Evolutionary conservation across 768 basidiomycete genomes (phyloP).

Genomic region (Naganishia onofrii): DNA sequence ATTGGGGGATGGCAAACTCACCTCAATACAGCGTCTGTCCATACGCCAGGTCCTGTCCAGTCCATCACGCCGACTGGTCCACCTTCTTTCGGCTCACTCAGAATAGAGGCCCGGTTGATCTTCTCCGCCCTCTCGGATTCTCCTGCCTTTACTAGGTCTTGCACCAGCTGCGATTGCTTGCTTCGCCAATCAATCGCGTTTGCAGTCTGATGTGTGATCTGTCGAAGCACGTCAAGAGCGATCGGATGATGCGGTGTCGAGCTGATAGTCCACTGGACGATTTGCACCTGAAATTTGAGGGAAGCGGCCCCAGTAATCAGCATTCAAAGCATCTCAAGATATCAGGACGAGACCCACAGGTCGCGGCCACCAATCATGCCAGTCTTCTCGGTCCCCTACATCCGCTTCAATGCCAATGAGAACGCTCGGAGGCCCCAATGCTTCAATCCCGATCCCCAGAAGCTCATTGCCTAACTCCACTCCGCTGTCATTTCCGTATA

Average conservation of each 20-base stretch:
- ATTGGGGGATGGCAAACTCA: slow-evolving; percentile 35
- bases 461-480: slow-evolving; percentile 33
- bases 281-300: slow-evolving; percentile 51
- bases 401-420: slow-evolving; percentile 57
- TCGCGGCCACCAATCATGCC: slow-evolving; percentile 53
- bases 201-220: slow-evolving; percentile 49
- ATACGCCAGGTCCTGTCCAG: slow-evolving; percentile 54
- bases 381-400: slow-evolving; percentile 55
- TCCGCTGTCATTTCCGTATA: slow-evolving; percentile 5
- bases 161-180: slow-evolving; percentile 30
- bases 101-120: slow-evolving; percentile 35
- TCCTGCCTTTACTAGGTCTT: slow-evolving; percentile 35
- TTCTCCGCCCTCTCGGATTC: slow-evolving; percentile 34
- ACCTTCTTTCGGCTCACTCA: slow-evolving; percentile 43
- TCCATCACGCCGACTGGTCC: slow-evolving; percentile 54
- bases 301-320: too few species aligned
- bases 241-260: slow-evolving; percentile 54
- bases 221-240: slow-evolving; percentile 53
- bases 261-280: slow-evolving; percentile 57
- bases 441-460: slow-evolving; percentile 29
- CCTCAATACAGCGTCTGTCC: slow-evolving; percentile 52
- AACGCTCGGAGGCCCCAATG: slow-evolving; percentile 44
- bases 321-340: background rate
- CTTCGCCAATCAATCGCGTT: slow-evolving; percentile 41
- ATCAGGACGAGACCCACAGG: slow-evolving; percentile 39